These are phyloP conservation scores for Dictyostelium gargantuum DNA, from an alignment of 208 protist genomes.

Conservation along the genomic window DNA sequence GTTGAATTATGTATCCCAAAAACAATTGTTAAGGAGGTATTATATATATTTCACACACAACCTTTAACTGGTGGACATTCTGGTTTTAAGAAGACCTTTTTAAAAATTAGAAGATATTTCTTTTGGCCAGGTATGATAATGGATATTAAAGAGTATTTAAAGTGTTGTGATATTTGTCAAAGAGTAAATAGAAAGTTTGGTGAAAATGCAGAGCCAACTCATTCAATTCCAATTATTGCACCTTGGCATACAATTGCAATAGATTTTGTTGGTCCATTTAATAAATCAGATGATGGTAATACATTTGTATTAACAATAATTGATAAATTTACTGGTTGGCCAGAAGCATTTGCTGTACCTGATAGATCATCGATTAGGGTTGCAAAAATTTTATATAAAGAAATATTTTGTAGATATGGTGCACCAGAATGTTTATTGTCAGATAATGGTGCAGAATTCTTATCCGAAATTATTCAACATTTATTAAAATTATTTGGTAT, in stretches of 20 bases:
- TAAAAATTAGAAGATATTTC: neutral
- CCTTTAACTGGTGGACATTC: neutral
- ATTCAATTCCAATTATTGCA: neutral
- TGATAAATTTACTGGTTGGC: constrained; percentile 31
- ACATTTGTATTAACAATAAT: neutral
- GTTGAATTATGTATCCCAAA: neutral
- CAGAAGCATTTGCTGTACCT: neutral
- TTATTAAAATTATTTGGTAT: constrained; percentile 24
- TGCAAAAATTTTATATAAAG: neutral
- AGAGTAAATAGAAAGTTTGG: neutral
- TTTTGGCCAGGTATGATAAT: neutral
- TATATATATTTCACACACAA: neutral
- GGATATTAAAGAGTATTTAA: neutral
- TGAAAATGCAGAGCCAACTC: neutral
- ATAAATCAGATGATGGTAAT: neutral
- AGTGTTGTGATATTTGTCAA: neutral
- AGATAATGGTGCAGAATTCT: constrained; percentile 21
- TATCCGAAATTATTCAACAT: neutral
- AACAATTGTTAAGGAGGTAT: neutral
- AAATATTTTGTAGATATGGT: constrained; percentile 39
- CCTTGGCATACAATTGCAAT: neutral
- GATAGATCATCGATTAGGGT: neutral
- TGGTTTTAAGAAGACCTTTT: neutral
- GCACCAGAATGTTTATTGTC: constrained; percentile 26
- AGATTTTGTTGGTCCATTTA: constrained; percentile 30